Evolutionary conservation across 352 stramenopile species (phyloP).

Genomic region (Pythium aquatile): DNA sequence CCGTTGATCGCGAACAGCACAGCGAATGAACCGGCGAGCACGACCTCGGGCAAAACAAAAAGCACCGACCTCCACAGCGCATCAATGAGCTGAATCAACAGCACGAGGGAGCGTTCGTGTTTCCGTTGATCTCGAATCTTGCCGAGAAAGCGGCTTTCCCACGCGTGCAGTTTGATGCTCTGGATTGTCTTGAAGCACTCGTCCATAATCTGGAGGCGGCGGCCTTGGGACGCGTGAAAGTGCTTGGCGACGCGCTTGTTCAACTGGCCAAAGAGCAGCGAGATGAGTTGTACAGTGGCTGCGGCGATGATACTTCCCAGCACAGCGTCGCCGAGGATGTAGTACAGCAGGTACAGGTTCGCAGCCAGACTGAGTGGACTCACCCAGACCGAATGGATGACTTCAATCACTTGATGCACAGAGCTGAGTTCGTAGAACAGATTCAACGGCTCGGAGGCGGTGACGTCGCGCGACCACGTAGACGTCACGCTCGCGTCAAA

Average conservation of each 20-base stretch:
- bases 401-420: not conserved
- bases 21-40: slow-evolving; percentile 4
- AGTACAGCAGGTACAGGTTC: slow-evolving; percentile 21
- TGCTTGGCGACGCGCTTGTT: slow-evolving; percentile 5
- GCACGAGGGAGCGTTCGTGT: not conserved
- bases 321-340: slow-evolving; percentile 20
- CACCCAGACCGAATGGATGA: slow-evolving; percentile 4
- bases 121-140: slow-evolving; percentile 10
- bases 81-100: not conserved
- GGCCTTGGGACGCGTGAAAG: slow-evolving; percentile 4
- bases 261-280: not conserved
- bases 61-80: slow-evolving; percentile 5
- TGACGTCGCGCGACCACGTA: slow-evolving; percentile 6
- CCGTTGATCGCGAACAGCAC: not conserved
- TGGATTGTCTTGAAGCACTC: slow-evolving; percentile 23
- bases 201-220: slow-evolving; percentile 15
- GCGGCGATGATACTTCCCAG: slow-evolving; percentile 12
- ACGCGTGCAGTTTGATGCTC: slow-evolving; percentile 22
- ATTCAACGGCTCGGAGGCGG: slow-evolving; percentile 10
- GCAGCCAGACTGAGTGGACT: slow-evolving; percentile 3
- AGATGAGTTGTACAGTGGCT: not conserved
- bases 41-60: slow-evolving; percentile 1
- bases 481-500: slow-evolving; percentile 13
- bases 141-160: slow-evolving; percentile 13
- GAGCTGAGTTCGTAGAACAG: slow-evolving; percentile 17